Evolutionary conservation across 2,329 filamentous ascomycete genomes (phyloP).

Genomic region (Fusarium bactridioides): DNA sequence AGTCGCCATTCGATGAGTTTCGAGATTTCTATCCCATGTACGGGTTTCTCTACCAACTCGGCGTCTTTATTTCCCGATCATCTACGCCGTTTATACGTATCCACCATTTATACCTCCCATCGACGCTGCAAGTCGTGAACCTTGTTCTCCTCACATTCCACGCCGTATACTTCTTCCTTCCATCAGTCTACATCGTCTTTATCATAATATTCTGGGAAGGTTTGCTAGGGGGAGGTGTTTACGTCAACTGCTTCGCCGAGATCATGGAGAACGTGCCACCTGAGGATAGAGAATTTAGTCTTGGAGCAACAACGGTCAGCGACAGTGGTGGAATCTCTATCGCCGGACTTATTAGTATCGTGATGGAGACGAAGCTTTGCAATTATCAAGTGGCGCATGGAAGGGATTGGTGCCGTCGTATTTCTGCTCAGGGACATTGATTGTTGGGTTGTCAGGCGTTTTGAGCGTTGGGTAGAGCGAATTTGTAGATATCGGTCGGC

Average conservation of each 20-base stretch:
- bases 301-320: constrained; percentile 89
- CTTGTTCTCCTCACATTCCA: constrained; percentile 77
- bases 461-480: background rate
- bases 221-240: constrained; percentile 86
- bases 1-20: constrained; percentile 81
- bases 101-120: constrained; percentile 81
- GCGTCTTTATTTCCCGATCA: constrained; percentile 93
- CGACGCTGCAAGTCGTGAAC: constrained; percentile 82
- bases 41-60: constrained; percentile 91
- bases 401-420: constrained; percentile 74
- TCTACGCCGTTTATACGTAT: constrained; percentile 88
- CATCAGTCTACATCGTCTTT: constrained; percentile 87
- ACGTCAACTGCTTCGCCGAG: constrained; percentile 95
- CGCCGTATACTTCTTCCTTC: constrained; percentile 81
- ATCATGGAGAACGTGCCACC: constrained; percentile 83
- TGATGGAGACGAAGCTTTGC: constrained; percentile 82
- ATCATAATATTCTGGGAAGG: constrained; percentile 93
- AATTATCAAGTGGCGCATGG: constrained; percentile 85
- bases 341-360: constrained; percentile 84
- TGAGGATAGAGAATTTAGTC: constrained; percentile 86
- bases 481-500: background rate
- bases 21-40: constrained; percentile 95
- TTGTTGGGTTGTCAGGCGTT: constrained; percentile 4
- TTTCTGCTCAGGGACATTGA: constrained; percentile 48
- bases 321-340: constrained; percentile 91